A percentile compares a stretch with the other conserved stretches of the same genome.
phyloP scores from a whole-genome alignment of 768 basidiomycete genomes.

The Russula vinacea region DNA sequence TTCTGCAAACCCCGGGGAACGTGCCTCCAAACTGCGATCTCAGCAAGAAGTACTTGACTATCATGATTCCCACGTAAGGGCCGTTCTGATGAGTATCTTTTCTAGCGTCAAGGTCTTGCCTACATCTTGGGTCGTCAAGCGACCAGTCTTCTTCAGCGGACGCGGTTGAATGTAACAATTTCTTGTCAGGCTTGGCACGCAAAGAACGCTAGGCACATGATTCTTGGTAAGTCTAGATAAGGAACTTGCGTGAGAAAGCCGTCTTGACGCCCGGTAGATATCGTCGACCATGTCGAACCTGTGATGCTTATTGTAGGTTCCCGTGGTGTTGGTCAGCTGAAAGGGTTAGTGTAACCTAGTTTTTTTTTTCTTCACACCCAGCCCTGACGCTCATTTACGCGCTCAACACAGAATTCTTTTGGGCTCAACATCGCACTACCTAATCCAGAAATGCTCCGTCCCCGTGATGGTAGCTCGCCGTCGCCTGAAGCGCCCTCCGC shows the following conservation, averaged over 20 bases:
- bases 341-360: conserved; percentile 60
- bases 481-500: conserved; percentile 82
- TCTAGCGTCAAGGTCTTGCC: conserved; percentile 80
- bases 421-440: conserved; percentile 93
- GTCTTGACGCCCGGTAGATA: conserved; percentile 44
- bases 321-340: conserved; percentile 82
- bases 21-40: conserved; percentile 71
- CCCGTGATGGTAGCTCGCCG: conserved; percentile 97
- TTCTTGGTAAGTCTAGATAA: conserved; percentile 52
- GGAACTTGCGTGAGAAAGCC: background rate
- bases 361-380: background rate
- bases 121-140: conserved; percentile 89
- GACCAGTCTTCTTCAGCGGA: conserved; percentile 86
- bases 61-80: conserved; percentile 14
- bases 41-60: conserved; percentile 78
- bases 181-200: conserved; percentile 96
- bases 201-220: conserved; percentile 90
- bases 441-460: conserved; percentile 90
- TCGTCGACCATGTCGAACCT: conserved; percentile 84
- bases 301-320: conserved; percentile 94
- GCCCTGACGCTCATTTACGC: conserved; percentile 6
- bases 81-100: background rate
- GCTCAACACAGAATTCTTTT: conserved; percentile 66
- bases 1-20: conserved; percentile 69
- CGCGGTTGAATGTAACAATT: conserved; percentile 79